Conservation (phyloP, 2,329 filamentous ascomycete species). For the Ophiocordyceps camponoti-leonardi region DNA sequence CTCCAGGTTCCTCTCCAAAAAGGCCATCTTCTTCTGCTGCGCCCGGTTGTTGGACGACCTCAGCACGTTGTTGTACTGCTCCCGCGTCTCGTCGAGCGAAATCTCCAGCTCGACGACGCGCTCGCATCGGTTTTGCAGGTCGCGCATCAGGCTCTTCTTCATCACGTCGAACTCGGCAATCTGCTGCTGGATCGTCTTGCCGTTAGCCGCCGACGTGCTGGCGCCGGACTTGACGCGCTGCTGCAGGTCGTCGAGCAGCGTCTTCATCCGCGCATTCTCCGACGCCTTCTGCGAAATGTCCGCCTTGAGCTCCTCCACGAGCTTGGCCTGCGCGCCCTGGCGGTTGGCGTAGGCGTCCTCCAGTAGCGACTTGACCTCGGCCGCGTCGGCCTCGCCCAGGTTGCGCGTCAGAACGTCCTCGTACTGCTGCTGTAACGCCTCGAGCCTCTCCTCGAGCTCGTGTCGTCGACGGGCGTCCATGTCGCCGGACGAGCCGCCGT, state of each 20-base stretch:
- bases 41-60: slow-evolving; percentile 94
- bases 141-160: slow-evolving; percentile 99
- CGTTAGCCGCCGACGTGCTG: slow-evolving; percentile 47
- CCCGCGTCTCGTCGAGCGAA: slow-evolving; percentile 86
- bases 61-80: slow-evolving; percentile 98
- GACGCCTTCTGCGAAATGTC: slow-evolving; percentile 63
- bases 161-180: slow-evolving; percentile 98
- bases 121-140: slow-evolving; percentile 95
- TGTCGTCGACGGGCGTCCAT: slow-evolving; percentile 49
- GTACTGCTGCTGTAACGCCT: slow-evolving; percentile 64
- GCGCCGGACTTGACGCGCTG: slow-evolving; percentile 49
- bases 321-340: slow-evolving; percentile 53
- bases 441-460: slow-evolving; percentile 62
- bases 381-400: slow-evolving; percentile 59
- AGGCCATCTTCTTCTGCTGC: slow-evolving; percentile 99
- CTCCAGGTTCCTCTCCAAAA: slow-evolving; percentile 93
- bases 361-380: slow-evolving; percentile 67
- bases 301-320: slow-evolving; percentile 59
- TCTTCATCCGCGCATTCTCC: slow-evolving; percentile 68
- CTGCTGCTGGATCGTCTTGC: slow-evolving; percentile 92
- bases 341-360: slow-evolving; percentile 62
- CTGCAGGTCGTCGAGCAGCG: slow-evolving; percentile 66
- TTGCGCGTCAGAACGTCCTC: slow-evolving; percentile 68
- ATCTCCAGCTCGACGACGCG: slow-evolving; percentile 97
- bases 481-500: slow-evolving; percentile 47